Percentiles rank a stretch among this genome's conserved stretches.
Conservation (phyloP, 176 grass and related monocot species). For the Eragrostis curvula region DNA sequence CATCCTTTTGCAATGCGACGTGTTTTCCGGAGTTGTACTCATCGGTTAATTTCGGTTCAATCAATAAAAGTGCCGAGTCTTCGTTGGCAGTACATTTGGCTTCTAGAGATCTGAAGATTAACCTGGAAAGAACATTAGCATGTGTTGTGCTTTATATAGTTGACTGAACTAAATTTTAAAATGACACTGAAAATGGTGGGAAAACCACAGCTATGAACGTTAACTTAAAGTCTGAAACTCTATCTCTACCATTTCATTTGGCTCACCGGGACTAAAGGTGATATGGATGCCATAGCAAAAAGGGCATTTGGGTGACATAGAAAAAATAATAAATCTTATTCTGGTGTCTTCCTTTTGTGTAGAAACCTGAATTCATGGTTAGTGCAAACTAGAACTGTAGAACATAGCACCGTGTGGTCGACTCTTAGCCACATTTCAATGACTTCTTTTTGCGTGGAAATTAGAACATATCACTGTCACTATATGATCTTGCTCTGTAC, state of each 20-base stretch:
- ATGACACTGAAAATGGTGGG: not conserved
- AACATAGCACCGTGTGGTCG: too few relatives aligned
- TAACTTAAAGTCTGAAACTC: not conserved
- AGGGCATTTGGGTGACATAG: too few relatives aligned
- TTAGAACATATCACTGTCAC: too few relatives aligned
- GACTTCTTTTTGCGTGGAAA: too few relatives aligned
- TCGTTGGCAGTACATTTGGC: constrained; percentile 15
- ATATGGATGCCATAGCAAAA: not conserved
- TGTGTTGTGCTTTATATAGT: not conserved
- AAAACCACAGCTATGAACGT: not conserved
- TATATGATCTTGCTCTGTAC: too few relatives aligned
- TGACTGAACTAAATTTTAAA: not conserved
- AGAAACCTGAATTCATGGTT: too few relatives aligned
- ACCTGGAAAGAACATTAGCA: not conserved
- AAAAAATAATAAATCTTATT: too few relatives aligned
- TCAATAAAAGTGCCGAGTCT: constrained; percentile 37
- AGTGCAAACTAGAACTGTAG: too few relatives aligned
- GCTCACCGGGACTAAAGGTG: too few relatives aligned
- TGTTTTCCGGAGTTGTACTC: constrained; percentile 6
- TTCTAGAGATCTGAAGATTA: not conserved
- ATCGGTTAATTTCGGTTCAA: constrained; percentile 27
- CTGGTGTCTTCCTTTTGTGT: too few relatives aligned
- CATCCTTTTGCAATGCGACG: not conserved
- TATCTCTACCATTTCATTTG: not conserved
- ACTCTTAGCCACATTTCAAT: too few relatives aligned